phyloP scores from a whole-genome alignment of 2,329 filamentous ascomycete species.

The Lecanicillium sp. region DNA sequence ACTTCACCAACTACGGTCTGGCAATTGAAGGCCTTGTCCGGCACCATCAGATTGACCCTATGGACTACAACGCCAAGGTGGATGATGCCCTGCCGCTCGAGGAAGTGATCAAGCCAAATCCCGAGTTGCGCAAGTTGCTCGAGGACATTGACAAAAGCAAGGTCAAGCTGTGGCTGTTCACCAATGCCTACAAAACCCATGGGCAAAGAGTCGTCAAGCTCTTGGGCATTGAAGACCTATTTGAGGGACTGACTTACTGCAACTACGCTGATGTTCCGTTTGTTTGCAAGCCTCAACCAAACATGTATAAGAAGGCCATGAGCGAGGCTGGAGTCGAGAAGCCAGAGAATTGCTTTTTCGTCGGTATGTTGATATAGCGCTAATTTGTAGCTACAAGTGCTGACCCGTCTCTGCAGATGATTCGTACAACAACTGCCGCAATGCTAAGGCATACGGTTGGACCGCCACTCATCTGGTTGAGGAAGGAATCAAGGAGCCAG shows the following conservation, averaged over 20 bases:
- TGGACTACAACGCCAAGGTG: slow-evolving; percentile 90
- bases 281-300: slow-evolving; percentile 76
- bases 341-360: slow-evolving; percentile 75
- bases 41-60: slow-evolving; percentile 88
- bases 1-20: slow-evolving; percentile 94
- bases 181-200: slow-evolving; percentile 91
- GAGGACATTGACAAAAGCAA: slow-evolving; percentile 75
- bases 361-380: slow-evolving; percentile 56
- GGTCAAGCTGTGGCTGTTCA: slow-evolving; percentile 88
- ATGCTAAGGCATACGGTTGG: slow-evolving; percentile 77
- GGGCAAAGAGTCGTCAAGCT: slow-evolving; percentile 73
- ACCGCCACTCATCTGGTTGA: slow-evolving; percentile 80
- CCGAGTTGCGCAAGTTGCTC: slow-evolving; percentile 65
- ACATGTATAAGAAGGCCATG: slow-evolving; percentile 88
- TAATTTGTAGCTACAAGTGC: no score
- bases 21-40: slow-evolving; percentile 91
- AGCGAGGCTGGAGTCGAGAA: slow-evolving; percentile 64
- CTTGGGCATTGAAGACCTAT: slow-evolving; percentile 75
- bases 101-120: slow-evolving; percentile 70
- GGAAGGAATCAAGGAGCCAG: slow-evolving; percentile 56
- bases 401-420: slow-evolving; percentile 53
- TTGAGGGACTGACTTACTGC: slow-evolving; percentile 92
- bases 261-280: slow-evolving; percentile 70
- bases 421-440: slow-evolving; percentile 71
- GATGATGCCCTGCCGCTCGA: slow-evolving; percentile 91